Evolutionary conservation across 2,329 filamentous ascomycete genomes (phyloP).

Genomic region (Alternaria ventricosa): DNA sequence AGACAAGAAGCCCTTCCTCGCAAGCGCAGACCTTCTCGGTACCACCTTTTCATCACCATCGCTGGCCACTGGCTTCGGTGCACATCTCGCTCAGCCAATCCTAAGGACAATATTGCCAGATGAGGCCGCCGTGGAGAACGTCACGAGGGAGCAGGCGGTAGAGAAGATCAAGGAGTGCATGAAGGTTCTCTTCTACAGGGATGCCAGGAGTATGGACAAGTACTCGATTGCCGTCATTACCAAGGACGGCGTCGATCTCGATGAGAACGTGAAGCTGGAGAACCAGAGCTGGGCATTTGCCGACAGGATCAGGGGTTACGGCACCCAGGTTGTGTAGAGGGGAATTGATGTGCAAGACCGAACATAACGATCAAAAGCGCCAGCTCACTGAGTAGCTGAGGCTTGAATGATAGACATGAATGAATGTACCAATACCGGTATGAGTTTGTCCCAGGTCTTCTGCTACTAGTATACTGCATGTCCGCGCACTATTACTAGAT

Average conservation of each 20-base stretch:
- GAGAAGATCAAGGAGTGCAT: constrained; percentile 88
- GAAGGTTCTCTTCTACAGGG: constrained; percentile 98
- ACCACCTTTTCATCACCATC: constrained; percentile 89
- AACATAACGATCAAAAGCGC: constrained; percentile 1
- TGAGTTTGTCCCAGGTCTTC: constrained; percentile 1
- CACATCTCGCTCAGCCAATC: constrained; percentile 90
- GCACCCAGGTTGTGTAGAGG: constrained; percentile 68
- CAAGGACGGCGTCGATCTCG: constrained; percentile 82
- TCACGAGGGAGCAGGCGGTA: constrained; percentile 80
- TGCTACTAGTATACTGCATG: not conserved
- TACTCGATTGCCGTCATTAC: constrained; percentile 93
- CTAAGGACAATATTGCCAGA: constrained; percentile 84
- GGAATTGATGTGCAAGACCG: not conserved
- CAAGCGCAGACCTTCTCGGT: constrained; percentile 87
- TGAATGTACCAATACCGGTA: constrained; percentile 39
- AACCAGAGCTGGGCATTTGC: constrained; percentile 98
- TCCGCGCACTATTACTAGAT: not conserved
- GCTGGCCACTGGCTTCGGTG: constrained; percentile 91
- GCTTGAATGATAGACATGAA: constrained; percentile 44
- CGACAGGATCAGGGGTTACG: constrained; percentile 92
- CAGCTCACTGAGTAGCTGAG: constrained; percentile 10
- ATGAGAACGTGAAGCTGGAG: constrained; percentile 86
- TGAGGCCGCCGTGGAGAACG: constrained; percentile 74
- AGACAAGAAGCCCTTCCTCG: constrained; percentile 84
- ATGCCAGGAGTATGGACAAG: constrained; percentile 87